Evolutionary conservation across 306 rosid genomes (phyloP).

Genomic region (Malus sieversii): DNA sequence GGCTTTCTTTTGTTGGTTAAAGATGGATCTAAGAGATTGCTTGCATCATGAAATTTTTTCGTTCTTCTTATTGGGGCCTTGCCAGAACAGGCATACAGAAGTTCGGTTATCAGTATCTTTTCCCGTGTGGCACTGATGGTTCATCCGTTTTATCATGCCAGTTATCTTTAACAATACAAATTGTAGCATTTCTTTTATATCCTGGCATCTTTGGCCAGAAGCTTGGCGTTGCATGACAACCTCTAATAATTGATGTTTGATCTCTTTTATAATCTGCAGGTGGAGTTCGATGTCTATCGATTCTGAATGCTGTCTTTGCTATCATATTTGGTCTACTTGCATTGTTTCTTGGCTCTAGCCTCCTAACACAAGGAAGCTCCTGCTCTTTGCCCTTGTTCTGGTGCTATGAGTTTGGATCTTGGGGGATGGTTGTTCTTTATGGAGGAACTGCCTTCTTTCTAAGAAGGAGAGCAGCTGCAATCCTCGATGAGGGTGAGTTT

Average conservation of each 20-base stretch:
- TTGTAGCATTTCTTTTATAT: neutral
- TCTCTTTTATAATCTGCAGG: conserved; percentile 43
- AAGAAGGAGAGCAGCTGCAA: conserved; percentile 61
- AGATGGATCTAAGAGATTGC: neutral
- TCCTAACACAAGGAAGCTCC: conserved; percentile 73
- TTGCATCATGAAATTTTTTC: neutral
- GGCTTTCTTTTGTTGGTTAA: neutral
- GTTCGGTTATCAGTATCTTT: neutral
- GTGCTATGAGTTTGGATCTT: conserved; percentile 78
- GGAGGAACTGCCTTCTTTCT: conserved; percentile 84
- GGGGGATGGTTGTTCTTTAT: conserved; percentile 75
- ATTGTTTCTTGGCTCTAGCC: conserved; percentile 90
- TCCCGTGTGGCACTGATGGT: neutral
- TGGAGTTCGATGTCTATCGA: conserved; percentile 84
- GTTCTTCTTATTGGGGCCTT: neutral
- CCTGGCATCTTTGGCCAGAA: neutral
- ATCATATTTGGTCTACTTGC: conserved; percentile 80
- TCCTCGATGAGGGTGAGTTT: conserved; percentile 65
- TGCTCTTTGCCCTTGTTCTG: conserved; percentile 84
- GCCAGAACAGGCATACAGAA: neutral
- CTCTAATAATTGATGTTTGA: conserved; percentile 6
- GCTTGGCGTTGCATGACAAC: neutral
- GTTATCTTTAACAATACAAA: neutral
- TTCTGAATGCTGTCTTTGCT: conserved; percentile 71
- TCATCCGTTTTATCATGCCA: neutral